Conservation (phyloP, 345 rosid genomes). For the Turnera subulata region DNA sequence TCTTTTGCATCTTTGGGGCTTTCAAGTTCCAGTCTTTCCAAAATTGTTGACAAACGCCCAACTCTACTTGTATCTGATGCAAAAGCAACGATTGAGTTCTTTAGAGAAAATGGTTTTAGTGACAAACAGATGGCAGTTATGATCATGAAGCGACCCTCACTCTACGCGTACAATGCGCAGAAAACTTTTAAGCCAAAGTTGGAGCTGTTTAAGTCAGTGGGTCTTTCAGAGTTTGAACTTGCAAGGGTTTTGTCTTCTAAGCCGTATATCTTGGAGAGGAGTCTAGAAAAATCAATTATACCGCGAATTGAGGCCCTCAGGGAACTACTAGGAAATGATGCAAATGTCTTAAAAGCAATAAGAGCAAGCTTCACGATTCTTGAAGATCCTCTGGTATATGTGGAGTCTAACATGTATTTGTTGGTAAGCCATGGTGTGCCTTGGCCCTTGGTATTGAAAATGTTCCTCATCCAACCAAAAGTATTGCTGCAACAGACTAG, state of each 20-base stretch:
- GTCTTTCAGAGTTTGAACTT: conserved; percentile 12
- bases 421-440: conserved; percentile 11
- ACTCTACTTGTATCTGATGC: conserved; percentile 3
- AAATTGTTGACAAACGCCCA: not conserved
- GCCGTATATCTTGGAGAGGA: conserved; percentile 15
- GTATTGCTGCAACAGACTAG: not conserved
- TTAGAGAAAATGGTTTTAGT: conserved; percentile 12
- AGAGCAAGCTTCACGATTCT: not conserved
- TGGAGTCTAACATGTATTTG: not conserved
- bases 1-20: conserved; percentile 12
- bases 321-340: conserved; percentile 6
- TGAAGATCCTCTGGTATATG: not conserved
- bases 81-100: conserved; percentile 1
- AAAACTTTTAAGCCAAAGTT: conserved; percentile 17
- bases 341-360: conserved; percentile 10
- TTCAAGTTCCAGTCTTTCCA: not conserved
- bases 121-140: conserved; percentile 2
- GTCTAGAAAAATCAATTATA: conserved; percentile 17
- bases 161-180: not conserved
- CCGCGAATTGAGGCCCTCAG: conserved; percentile 11
- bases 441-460: not conserved
- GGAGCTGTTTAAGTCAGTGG: conserved; percentile 15
- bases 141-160: conserved; percentile 4
- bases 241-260: conserved; percentile 5
- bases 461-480: not conserved